These are phyloP conservation scores for Amanita rubescens DNA, from an alignment of 768 basidiomycete species.

Conservation along the genomic window DNA sequence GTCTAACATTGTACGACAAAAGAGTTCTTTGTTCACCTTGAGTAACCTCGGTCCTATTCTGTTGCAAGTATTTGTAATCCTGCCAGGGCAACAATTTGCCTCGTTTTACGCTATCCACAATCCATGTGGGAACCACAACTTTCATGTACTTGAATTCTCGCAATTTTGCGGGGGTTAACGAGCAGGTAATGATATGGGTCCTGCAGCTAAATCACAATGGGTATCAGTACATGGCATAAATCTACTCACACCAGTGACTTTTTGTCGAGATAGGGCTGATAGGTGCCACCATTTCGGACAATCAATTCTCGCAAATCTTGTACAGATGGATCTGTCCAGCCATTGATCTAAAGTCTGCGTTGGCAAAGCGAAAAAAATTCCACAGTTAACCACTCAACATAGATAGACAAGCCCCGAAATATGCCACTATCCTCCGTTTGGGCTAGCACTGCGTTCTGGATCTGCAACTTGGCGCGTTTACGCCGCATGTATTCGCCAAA, in stretches of 20 bases:
- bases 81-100: constrained; percentile 74
- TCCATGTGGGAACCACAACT: constrained; percentile 84
- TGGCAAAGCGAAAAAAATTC: neutral
- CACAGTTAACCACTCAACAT: constrained; percentile 45
- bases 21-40: constrained; percentile 43
- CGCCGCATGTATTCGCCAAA: constrained; percentile 86
- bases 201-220: constrained; percentile 26
- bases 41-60: constrained; percentile 36
- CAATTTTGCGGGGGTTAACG: constrained; percentile 84
- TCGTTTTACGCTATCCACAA: constrained; percentile 68
- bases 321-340: constrained; percentile 80
- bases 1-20: neutral
- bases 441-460: constrained; percentile 53
- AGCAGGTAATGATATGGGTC: constrained; percentile 88
- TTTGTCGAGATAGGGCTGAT: constrained; percentile 77
- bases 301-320: constrained; percentile 80
- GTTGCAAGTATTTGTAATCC: constrained; percentile 54
- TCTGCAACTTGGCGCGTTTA: constrained; percentile 86
- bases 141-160: constrained; percentile 88
- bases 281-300: constrained; percentile 74
- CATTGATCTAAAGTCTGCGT: constrained; percentile 56
- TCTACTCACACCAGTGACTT: constrained; percentile 61
- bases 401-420: constrained; percentile 70
- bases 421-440: constrained; percentile 33
- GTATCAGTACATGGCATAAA: neutral